Conservation (phyloP, 1,284 basidiomycete genomes). For the Malassezia brasiliensis region DNA sequence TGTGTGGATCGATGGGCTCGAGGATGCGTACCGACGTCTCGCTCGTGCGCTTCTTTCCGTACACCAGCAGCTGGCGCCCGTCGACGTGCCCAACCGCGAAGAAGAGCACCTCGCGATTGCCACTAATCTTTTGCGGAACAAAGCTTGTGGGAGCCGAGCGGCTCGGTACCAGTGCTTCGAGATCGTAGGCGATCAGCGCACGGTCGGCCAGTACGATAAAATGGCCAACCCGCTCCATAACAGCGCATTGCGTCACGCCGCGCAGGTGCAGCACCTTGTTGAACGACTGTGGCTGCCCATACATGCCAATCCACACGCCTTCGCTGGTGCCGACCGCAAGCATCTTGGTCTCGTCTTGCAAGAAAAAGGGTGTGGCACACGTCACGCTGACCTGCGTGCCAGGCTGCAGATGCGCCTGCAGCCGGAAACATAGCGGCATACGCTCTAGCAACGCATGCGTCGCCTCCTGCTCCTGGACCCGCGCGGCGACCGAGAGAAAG, state of each 20-base stretch:
- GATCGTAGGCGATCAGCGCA: slow-evolving; percentile 63
- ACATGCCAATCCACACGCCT: slow-evolving; percentile 91
- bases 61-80: slow-evolving; percentile 76
- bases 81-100: slow-evolving; percentile 81
- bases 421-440: not conserved
- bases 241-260: slow-evolving; percentile 83
- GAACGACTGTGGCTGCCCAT: slow-evolving; percentile 73
- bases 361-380: slow-evolving; percentile 69
- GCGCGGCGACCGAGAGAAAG: slow-evolving; percentile 13
- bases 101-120: slow-evolving; percentile 80
- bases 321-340: slow-evolving; percentile 89
- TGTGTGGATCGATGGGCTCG: slow-evolving; percentile 73
- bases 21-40: slow-evolving; percentile 87
- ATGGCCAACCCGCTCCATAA: slow-evolving; percentile 86
- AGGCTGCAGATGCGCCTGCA: not conserved
- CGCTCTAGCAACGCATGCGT: not conserved
- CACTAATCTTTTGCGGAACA: slow-evolving; percentile 71
- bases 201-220: slow-evolving; percentile 89
- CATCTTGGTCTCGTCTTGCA: slow-evolving; percentile 68
- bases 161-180: slow-evolving; percentile 87
- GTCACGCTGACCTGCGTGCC: slow-evolving; percentile 58
- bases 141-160: slow-evolving; percentile 51
- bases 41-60: slow-evolving; percentile 84
- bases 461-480: not conserved
- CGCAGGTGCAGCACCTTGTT: slow-evolving; percentile 80